Conservation (phyloP, 169 alveolate species). For the Plasmodium knowlesi region DNA sequence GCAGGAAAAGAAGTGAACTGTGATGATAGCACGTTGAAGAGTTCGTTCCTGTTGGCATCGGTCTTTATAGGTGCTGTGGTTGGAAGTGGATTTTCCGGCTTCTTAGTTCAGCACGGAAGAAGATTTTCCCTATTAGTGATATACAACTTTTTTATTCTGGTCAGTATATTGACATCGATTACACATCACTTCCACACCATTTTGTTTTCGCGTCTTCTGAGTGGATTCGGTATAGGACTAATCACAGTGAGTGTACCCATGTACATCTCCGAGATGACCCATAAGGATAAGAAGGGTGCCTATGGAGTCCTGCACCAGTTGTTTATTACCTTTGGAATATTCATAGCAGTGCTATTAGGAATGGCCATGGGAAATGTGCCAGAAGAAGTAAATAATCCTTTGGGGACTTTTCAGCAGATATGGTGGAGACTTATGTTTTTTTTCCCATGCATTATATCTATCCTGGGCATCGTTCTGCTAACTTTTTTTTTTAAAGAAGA, state of each 20-base stretch:
- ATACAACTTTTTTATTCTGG: conserved; percentile 75
- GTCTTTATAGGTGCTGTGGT: conserved; percentile 82
- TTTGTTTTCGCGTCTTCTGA: conserved; percentile 82
- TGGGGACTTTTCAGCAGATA: conserved; percentile 50
- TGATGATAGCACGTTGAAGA: conserved; percentile 42
- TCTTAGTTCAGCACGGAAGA: conserved; percentile 78
- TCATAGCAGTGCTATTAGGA: conserved; percentile 84
- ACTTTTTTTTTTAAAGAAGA: conserved; percentile 75
- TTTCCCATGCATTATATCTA: conserved; percentile 76
- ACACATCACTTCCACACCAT: conserved; percentile 80
- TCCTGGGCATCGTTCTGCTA: conserved; percentile 73
- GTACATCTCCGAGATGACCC: conserved; percentile 87
- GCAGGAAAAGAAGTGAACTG: conserved; percentile 3
- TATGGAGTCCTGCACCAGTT: conserved; percentile 86
- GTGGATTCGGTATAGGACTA: conserved; percentile 88
- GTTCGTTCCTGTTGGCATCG: conserved; percentile 76
- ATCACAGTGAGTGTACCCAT: conserved; percentile 87
- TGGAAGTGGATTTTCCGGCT: conserved; percentile 80
- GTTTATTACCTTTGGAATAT: conserved; percentile 86
- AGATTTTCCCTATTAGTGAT: conserved; percentile 76
- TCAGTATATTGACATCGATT: conserved; percentile 77
- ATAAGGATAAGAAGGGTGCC: conserved; percentile 83
- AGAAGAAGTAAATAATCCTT: not conserved
- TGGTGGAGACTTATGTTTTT: conserved; percentile 82
- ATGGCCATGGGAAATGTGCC: conserved; percentile 78